phyloP scores from a whole-genome alignment of 1,139 yeast genomes.

The Kodamaea sp. region DNA sequence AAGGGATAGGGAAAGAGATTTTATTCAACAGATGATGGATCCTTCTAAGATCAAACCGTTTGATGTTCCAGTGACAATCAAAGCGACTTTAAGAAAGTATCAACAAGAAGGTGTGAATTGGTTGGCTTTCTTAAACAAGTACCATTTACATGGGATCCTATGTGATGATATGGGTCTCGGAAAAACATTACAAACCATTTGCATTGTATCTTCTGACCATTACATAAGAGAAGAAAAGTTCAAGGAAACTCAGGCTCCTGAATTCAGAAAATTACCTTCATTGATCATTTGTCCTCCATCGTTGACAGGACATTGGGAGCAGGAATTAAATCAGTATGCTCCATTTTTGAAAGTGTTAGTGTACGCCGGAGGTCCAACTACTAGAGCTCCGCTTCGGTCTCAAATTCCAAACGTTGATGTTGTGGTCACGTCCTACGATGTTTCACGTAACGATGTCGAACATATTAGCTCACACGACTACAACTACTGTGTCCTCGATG shows the following conservation, averaged over 20 bases:
- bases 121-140: slow-evolving; percentile 93
- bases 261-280: slow-evolving; percentile 76
- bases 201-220: slow-evolving; percentile 96
- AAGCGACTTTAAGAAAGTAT: slow-evolving; percentile 89
- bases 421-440: slow-evolving; percentile 94
- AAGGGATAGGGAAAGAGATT: slow-evolving; percentile 91
- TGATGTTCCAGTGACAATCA: slow-evolving; percentile 84
- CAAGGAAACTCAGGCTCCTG: slow-evolving; percentile 60
- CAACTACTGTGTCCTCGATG: slow-evolving; percentile 95
- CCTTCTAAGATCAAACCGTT: slow-evolving; percentile 90
- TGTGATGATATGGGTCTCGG: slow-evolving; percentile 99
- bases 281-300: slow-evolving; percentile 95
- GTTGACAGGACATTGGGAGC: slow-evolving; percentile 98
- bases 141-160: slow-evolving; percentile 92
- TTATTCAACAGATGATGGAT: slow-evolving; percentile 97
- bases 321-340: slow-evolving; percentile 86
- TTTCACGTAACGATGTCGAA: slow-evolving; percentile 86
- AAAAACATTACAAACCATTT: slow-evolving; percentile 93
- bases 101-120: slow-evolving; percentile 99
- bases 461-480: slow-evolving; percentile 62
- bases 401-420: slow-evolving; percentile 67
- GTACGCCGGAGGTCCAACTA: slow-evolving; percentile 91
- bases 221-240: slow-evolving; percentile 76
- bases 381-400: slow-evolving; percentile 58
- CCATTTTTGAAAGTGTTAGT: slow-evolving; percentile 82